Percentiles rank a stretch among this genome's conserved stretches.
Evolutionary conservation across 345 rosid genomes (phyloP).

Genomic region (Adansonia digitata): DNA sequence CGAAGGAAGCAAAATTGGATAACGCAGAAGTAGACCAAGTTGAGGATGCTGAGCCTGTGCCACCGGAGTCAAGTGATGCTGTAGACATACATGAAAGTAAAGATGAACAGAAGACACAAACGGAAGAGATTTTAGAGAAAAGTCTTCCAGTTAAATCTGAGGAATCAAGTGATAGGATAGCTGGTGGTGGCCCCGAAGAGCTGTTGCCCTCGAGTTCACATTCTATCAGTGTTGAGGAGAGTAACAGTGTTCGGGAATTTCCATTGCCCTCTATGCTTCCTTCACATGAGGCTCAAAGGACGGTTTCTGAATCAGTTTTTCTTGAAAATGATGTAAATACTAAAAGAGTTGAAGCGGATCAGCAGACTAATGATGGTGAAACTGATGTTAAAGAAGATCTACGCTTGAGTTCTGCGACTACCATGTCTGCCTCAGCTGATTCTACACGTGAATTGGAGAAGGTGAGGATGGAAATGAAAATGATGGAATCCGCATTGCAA

Average conservation of each 20-base stretch:
- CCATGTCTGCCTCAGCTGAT: conserved; percentile 38
- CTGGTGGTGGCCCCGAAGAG: conserved; percentile 8
- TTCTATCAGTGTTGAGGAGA: conserved; percentile 24
- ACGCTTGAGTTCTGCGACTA: conserved; percentile 39
- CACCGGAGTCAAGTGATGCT: conserved; percentile 28
- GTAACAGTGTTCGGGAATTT: conserved; percentile 29
- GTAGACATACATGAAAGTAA: conserved; percentile 33
- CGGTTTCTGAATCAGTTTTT: conserved; percentile 37
- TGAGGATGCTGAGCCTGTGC: conserved; percentile 25
- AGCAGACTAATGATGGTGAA: conserved; percentile 34
- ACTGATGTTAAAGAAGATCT: conserved; percentile 35
- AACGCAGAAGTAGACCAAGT: conserved; percentile 30
- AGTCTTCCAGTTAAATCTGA: conserved; percentile 33
- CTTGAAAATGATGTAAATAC: conserved; percentile 17
- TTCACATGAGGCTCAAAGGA: conserved; percentile 42
- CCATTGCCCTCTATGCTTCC: conserved; percentile 31
- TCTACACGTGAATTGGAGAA: conserved; percentile 59
- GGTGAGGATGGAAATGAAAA: conserved; percentile 76
- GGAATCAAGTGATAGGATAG: conserved; percentile 28
- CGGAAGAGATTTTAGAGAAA: conserved; percentile 36
- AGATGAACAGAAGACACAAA: conserved; percentile 29
- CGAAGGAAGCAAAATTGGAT: conserved; percentile 34
- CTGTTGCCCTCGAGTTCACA: conserved; percentile 34
- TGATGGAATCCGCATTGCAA: conserved; percentile 94
- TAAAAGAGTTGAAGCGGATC: conserved; percentile 29